A percentile compares a stretch with the other conserved stretches of the same genome.
These are phyloP conservation scores for Xylariaceae sp. DNA, from an alignment of 2,329 filamentous ascomycete genomes.

Conservation along the genomic window DNA sequence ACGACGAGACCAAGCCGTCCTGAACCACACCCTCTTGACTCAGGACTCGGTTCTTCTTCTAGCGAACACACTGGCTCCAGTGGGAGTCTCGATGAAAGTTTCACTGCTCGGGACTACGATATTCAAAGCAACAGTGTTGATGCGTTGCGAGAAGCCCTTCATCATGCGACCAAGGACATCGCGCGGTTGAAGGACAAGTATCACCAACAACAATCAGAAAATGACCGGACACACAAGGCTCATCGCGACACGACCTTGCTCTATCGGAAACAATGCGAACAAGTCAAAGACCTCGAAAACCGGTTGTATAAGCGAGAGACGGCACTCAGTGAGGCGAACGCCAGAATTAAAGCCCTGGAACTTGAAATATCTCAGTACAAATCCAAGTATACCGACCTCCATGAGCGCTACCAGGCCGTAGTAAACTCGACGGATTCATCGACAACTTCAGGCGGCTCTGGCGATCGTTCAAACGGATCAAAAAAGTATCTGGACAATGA, in stretches of 20 bases:
- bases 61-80: constrained; percentile 28
- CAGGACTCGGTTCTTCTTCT: constrained; percentile 30
- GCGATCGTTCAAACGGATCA: constrained; percentile 6
- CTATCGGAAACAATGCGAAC: constrained; percentile 5
- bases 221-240: constrained; percentile 1
- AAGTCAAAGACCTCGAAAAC: background rate
- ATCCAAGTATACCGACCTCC: constrained; percentile 4
- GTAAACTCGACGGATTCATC: constrained; percentile 6
- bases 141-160: constrained; percentile 16
- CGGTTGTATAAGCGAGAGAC: constrained; percentile 17
- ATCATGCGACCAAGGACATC: constrained; percentile 15
- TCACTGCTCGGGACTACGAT: constrained; percentile 19
- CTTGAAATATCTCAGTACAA: constrained; percentile 5
- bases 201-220: constrained; percentile 6
- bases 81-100: constrained; percentile 29
- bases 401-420: constrained; percentile 8
- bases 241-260: constrained; percentile 2
- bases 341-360: constrained; percentile 3
- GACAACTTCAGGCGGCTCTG: constrained; percentile 4
- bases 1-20: constrained; percentile 12
- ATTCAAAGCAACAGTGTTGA: constrained; percentile 19
- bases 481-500: constrained; percentile 7
- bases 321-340: constrained; percentile 12
- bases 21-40: constrained; percentile 24
- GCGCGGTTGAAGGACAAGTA: constrained; percentile 12